These are phyloP conservation scores for Ehretia macrophylla DNA, from an alignment of 257 asterid genomes.

Conservation along the genomic window DNA sequence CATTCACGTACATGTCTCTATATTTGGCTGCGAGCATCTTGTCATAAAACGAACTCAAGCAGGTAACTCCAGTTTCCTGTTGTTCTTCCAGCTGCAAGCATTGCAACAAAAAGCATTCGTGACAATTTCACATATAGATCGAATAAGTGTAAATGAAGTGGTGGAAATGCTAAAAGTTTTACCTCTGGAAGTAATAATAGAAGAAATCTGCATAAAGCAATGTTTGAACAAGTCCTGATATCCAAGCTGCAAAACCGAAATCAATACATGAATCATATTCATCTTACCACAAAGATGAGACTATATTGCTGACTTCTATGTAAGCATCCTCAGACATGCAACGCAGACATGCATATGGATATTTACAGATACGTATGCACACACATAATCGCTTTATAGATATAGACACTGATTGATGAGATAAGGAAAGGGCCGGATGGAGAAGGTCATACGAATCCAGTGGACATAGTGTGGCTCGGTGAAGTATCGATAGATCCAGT, in stretches of 20 bases:
- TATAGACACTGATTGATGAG: too few species aligned
- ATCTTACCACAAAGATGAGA: not conserved
- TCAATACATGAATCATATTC: not conserved
- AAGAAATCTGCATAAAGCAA: slow-evolving; percentile 83
- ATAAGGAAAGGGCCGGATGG: too few species aligned
- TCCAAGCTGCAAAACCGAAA: slow-evolving; percentile 61
- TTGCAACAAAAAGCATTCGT: not conserved
- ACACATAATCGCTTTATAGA: too few species aligned
- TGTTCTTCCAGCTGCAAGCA: slow-evolving; percentile 69
- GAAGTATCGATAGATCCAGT: slow-evolving; percentile 93
- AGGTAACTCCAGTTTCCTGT: slow-evolving; percentile 64
- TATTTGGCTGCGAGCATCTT: not conserved
- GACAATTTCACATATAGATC: not conserved
- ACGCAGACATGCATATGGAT: not conserved
- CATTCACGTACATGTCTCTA: not conserved
- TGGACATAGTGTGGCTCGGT: slow-evolving; percentile 79
- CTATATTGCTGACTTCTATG: not conserved
- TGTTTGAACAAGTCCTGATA: slow-evolving; percentile 74
- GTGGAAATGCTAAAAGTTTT: not conserved
- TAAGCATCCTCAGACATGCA: not conserved
- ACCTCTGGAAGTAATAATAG: slow-evolving; percentile 89
- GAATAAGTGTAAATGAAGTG: not conserved
- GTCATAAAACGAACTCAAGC: slow-evolving; percentile 34
- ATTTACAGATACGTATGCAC: not conserved
- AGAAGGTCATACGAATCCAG: slow-evolving; percentile 62